Evolutionary conservation across 495 filamentous ascomycete species (phyloP), one percentile per base, ranked within the genome.

Genomic region (Annulohypoxylon maeteangense): DNA sequence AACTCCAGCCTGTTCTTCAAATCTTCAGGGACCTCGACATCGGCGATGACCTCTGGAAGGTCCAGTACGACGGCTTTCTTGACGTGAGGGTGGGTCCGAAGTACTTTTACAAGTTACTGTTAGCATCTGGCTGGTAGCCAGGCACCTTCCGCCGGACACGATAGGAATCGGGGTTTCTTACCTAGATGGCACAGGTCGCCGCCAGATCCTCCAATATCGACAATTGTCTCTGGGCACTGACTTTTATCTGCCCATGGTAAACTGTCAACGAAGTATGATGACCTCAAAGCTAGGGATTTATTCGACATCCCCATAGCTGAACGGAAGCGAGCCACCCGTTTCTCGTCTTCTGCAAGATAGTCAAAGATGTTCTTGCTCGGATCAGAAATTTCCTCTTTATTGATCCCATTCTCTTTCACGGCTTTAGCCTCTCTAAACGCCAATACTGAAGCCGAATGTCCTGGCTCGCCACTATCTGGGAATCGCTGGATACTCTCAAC

Each of bases 131-230:
- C 14, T 40, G 23, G 1, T 38, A 20, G n/a, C 10, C 0, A 27
- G 12, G 12, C 32, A 36, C 32, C 32, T 36, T n/a, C n/a, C n/a
- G 8, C 7, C 12, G 8, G 38, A 2, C n/a, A 42, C 12, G 29
- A 18, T 20, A 32, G 10, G 18, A 27, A 36, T 8, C 1, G 42
- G 2, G 47, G 22, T 7, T 56, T 55, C 70, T 45, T 62, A 73
- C 70, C 38, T 34, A 40, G 56, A 58, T 71, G 69, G 58, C 55
- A 70, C 29, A 65, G 2, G 47, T 68, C 72, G 34, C 67, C 74
- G 20, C 64, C 70, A 20, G 66, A 70, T 7, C 85, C 85, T 20
- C 83, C 86, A 12, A 88, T 71, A 61, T 87, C 84, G 18, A 83
- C 81, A 8, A 84, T 51, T 0, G 74, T 77, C 36, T 62, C 72